These are phyloP conservation scores for Cladosporium oxysporum DNA, from an alignment of 2,329 filamentous ascomycete genomes.

Conservation along the genomic window DNA sequence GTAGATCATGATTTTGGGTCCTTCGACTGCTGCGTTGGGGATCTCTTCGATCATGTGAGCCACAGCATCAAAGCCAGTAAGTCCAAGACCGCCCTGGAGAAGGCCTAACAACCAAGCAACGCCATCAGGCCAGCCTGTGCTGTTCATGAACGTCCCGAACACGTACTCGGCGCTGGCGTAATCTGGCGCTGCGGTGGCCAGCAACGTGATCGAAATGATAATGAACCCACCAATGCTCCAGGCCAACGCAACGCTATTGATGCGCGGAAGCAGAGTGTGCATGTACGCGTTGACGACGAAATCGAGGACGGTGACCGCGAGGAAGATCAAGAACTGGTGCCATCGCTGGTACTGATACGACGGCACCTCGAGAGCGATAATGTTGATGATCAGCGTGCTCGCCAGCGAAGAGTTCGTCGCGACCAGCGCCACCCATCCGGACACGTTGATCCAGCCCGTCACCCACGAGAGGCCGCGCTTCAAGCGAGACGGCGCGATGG, in stretches of 20 bases:
- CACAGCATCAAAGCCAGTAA: constrained; percentile 44
- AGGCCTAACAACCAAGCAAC: constrained; percentile 60
- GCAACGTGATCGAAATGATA: constrained; percentile 65
- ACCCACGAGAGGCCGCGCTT: constrained; percentile 64
- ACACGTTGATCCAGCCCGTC: constrained; percentile 68
- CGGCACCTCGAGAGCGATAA: constrained; percentile 60
- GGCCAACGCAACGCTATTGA: constrained; percentile 66
- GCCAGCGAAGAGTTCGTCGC: constrained; percentile 66
- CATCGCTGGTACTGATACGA: constrained; percentile 59
- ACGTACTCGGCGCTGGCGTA: constrained; percentile 65
- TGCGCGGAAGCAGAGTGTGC: constrained; percentile 59
- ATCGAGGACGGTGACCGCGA: constrained; percentile 59
- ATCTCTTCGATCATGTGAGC: constrained; percentile 61
- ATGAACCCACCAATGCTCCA: constrained; percentile 68
- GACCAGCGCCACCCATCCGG: constrained; percentile 65
- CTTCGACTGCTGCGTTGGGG: constrained; percentile 58
- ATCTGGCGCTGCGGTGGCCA: constrained; percentile 63
- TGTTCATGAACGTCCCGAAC: constrained; percentile 65
- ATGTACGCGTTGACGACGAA: constrained; percentile 65
- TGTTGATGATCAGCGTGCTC: constrained; percentile 62
- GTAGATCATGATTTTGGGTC: constrained; percentile 66
- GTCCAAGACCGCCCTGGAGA: constrained; percentile 56
- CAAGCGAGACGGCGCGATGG: constrained; percentile 58
- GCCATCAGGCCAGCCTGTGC: constrained; percentile 69
- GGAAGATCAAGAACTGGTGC: constrained; percentile 71